A percentile compares a stretch with the other conserved stretches of the same genome.
Conservation (phyloP, 768 basidiomycete genomes). For the Serpula lacrymans region DNA sequence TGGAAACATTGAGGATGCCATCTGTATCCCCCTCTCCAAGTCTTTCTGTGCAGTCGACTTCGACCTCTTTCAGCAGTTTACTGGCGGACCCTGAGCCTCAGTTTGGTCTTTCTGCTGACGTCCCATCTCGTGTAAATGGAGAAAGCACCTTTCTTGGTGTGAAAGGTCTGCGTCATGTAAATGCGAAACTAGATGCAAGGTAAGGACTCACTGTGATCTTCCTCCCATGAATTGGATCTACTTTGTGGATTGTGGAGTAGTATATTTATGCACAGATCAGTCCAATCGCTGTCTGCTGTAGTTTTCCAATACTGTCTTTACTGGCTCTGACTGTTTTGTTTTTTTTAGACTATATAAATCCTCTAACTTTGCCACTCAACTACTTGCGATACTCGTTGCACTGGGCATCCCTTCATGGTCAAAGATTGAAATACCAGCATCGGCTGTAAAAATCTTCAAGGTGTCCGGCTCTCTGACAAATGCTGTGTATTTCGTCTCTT, state of each 20-base stretch:
- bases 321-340: constrained; percentile 15
- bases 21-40: no score
- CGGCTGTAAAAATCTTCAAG: constrained; percentile 62
- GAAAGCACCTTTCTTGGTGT: constrained; percentile 44
- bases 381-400: constrained; percentile 53
- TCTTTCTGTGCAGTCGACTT: no score
- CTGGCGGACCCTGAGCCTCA: constrained; percentile 18
- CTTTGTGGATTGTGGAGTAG: constrained; percentile 30
- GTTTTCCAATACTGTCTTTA: constrained; percentile 14
- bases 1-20: no score
- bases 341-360: constrained; percentile 62
- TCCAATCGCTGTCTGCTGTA: constrained; percentile 35
- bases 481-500: constrained; percentile 94
- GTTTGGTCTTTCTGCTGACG: constrained; percentile 29
- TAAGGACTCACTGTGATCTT: constrained; percentile 41
- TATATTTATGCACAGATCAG: constrained; percentile 28
- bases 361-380: constrained; percentile 45
- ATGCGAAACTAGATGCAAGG: constrained; percentile 62
- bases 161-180: constrained; percentile 60
- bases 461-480: constrained; percentile 94
- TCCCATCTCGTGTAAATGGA: constrained; percentile 33
- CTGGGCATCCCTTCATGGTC: constrained; percentile 63
- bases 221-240: constrained; percentile 24
- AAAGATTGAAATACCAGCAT: constrained; percentile 40
- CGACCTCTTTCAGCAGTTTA: constrained; percentile 7